Conservation (phyloP, 371 early-diverging fungal genomes). For the Nosema muscidifuracis region DNA sequence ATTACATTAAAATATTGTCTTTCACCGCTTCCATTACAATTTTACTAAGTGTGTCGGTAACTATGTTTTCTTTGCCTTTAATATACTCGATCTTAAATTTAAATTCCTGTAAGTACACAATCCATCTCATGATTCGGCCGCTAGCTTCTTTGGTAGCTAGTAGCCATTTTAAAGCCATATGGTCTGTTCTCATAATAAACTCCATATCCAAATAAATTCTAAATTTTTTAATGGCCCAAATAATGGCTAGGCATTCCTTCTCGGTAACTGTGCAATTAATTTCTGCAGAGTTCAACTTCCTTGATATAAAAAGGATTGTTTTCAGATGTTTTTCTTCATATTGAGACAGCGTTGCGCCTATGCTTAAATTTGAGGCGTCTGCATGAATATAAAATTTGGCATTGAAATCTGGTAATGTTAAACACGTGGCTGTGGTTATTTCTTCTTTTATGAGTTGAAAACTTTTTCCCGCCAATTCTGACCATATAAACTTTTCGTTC, state of each 20-base stretch:
- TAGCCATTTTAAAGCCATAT: conserved; percentile 5
- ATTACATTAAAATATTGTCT: background rate
- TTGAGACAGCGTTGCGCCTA: conserved; percentile 16
- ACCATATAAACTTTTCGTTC: background rate
- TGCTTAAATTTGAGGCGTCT: conserved; percentile 27
- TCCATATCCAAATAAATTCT: conserved; percentile 12
- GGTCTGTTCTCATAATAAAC: conserved; percentile 21
- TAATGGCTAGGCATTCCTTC: conserved; percentile 1
- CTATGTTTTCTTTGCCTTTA: conserved; percentile 8
- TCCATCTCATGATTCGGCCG: background rate
- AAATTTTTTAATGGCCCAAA: conserved; percentile 6
- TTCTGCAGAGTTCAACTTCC: background rate
- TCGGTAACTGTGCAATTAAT: conserved; percentile 18
- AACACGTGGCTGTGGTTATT: background rate
- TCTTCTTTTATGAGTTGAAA: background rate
- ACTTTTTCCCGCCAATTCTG: background rate
- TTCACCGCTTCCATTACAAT: background rate
- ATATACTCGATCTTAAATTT: conserved; percentile 15
- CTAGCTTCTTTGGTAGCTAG: background rate
- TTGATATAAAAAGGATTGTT: conserved; percentile 4
- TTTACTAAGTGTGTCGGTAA: conserved; percentile 17
- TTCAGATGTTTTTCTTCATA: background rate
- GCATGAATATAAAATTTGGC: background rate
- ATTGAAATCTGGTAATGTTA: background rate
- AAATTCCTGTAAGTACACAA: conserved; percentile 10